These are phyloP conservation scores for Sodiomyces alkalinus DNA, from an alignment of 2,329 filamentous ascomycete species.

Conservation along the genomic window DNA sequence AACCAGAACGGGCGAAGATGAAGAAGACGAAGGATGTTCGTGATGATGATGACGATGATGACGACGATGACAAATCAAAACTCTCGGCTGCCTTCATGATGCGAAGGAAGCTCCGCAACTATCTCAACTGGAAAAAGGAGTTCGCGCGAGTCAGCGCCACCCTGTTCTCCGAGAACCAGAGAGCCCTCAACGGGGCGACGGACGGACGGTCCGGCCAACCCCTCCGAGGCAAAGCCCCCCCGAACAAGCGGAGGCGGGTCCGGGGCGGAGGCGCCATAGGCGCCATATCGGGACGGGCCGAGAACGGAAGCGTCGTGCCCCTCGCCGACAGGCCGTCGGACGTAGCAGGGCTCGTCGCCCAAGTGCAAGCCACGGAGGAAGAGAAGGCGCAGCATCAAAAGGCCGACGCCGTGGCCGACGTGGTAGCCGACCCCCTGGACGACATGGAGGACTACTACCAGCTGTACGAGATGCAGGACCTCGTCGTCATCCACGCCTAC, in stretches of 20 bases:
- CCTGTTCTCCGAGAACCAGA: constrained; percentile 68
- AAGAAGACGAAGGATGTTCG: constrained; percentile 12
- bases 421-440: constrained; percentile 63
- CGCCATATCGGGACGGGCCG: constrained; percentile 43
- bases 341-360: constrained; percentile 67
- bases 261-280: constrained; percentile 59
- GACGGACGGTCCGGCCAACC: constrained; percentile 35
- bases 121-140: constrained; percentile 79
- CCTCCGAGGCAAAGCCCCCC: constrained; percentile 48
- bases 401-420: constrained; percentile 60
- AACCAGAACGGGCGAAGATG: too few relatives aligned
- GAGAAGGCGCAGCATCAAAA: constrained; percentile 67
- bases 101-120: constrained; percentile 71
- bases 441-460: constrained; percentile 88
- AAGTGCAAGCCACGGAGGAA: constrained; percentile 65
- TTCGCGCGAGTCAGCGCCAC: constrained; percentile 73
- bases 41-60: constrained; percentile 23
- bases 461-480: constrained; percentile 78
- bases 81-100: constrained; percentile 75
- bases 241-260: constrained; percentile 74
- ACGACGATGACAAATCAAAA: constrained; percentile 39
- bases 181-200: constrained; percentile 51
- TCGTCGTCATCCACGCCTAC: constrained; percentile 83
- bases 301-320: constrained; percentile 59
- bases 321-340: constrained; percentile 73